Base-by-base conservation (phyloP, 1,284 basidiomycete genomes). In the Fomitopsis schrenkii region DNA sequence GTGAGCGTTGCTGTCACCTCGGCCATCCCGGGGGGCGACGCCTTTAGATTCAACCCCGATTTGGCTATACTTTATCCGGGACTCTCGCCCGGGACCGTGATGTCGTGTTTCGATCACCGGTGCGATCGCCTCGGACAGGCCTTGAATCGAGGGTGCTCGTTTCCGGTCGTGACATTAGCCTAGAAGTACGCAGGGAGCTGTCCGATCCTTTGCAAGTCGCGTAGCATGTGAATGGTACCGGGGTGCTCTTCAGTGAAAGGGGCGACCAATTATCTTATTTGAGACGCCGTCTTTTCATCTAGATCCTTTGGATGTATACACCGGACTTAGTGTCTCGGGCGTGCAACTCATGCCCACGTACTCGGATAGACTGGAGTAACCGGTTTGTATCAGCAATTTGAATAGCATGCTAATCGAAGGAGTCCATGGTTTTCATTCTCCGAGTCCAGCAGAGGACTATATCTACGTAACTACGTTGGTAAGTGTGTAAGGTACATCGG, bases 11-110 rank as follows among this genome's bases (percentile, higher is more conserved):
- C 38, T 40, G 38, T 38, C 14, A 19, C 28, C 45, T 58, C 57
- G 57, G 45, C 17, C 19, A 46, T 38, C 57, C 48, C 45, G 57
- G 57, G 45, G 44, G 57, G 57, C 45, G 45, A 46, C 35, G 45
- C 41, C 44, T 50, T 58, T 50, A 58, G 57, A 58, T 58, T 28
- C 14, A 9, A 12, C 35, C 44, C 57, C 57, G 57, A 58, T 58
- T 19, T 38, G n/a, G 52, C 5, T 38, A 22, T 22, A 46, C 2
- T 22, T 22, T 22, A 22, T 9, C 46, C 22, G 19, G 26, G 22
- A 30, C 26, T 30, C 44, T 4, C 17, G 44, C 44, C 5, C 7
- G 35, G 22, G 22, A 22, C 22, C 35, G 10, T 12, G 35, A 12
- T 36, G 35, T 36, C 10, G 7, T 7, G 35, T 12, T 12, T 7